Conservation (phyloP, 2,329 filamentous ascomycete species). For the Ceratocystis alfenasii region DNA sequence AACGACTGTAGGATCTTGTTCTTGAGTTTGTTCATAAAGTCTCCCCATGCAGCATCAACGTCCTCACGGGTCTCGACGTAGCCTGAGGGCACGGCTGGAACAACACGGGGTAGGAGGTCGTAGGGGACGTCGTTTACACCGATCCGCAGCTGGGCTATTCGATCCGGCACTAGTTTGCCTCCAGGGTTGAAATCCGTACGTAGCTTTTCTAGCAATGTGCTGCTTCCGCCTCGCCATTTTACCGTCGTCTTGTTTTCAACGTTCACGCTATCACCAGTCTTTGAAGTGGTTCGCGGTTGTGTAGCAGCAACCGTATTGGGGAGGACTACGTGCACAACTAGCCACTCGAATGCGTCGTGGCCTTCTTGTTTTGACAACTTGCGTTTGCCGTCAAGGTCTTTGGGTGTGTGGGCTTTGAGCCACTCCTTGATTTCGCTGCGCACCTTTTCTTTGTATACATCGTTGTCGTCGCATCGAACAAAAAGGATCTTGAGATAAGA, state of each 20-base stretch:
- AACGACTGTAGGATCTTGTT: slow-evolving; percentile 78
- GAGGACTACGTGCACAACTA: slow-evolving; percentile 83
- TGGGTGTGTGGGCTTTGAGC: slow-evolving; percentile 64
- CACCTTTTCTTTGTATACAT: slow-evolving; percentile 73
- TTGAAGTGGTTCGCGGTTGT: slow-evolving; percentile 55
- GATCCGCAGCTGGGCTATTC: slow-evolving; percentile 75
- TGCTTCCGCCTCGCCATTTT: slow-evolving; percentile 67
- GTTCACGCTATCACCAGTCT: slow-evolving; percentile 40
- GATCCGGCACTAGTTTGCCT: slow-evolving; percentile 59
- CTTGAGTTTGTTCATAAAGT: slow-evolving; percentile 78
- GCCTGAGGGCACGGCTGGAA: slow-evolving; percentile 50
- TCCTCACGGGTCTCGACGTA: slow-evolving; percentile 65
- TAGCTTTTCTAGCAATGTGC: slow-evolving; percentile 78
- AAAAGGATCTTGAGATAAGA: slow-evolving; percentile 88
- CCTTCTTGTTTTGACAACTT: slow-evolving; percentile 63
- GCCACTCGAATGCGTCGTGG: slow-evolving; percentile 92
- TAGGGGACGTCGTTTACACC: slow-evolving; percentile 57
- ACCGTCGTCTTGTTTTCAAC: slow-evolving; percentile 52
- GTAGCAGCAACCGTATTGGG: slow-evolving; percentile 72
- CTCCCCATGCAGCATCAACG: slow-evolving; percentile 67
- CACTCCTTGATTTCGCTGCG: slow-evolving; percentile 76
- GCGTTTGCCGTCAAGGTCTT: slow-evolving; percentile 32
- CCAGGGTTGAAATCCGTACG: slow-evolving; percentile 74
- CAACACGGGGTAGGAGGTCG: slow-evolving; percentile 49
- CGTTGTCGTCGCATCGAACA: slow-evolving; percentile 88